These are phyloP conservation scores for Wickerhamiella nectarea DNA, from an alignment of 805 yeast genomes.

Conservation along the genomic window DNA sequence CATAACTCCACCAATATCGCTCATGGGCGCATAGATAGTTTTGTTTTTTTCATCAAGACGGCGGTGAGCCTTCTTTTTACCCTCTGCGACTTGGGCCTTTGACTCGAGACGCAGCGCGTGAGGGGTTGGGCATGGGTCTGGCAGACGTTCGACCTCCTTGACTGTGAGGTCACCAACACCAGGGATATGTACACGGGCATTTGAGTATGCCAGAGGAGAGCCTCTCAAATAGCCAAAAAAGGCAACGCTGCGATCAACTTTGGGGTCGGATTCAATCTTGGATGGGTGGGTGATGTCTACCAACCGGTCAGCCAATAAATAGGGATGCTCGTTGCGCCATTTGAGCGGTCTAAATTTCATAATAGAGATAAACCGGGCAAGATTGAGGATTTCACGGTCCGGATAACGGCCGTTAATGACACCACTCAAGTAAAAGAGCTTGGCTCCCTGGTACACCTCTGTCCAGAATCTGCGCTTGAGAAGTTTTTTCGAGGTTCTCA, in stretches of 20 bases:
- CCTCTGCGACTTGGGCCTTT: constrained; percentile 34
- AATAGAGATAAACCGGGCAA: constrained; percentile 83
- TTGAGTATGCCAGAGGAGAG: constrained; percentile 55
- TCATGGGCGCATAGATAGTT: constrained; percentile 96
- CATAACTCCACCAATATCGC: constrained; percentile 97
- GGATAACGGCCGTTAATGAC: constrained; percentile 96
- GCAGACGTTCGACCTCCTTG: constrained; percentile 67
- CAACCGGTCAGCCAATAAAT: constrained; percentile 76
- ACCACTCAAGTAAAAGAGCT: constrained; percentile 84
- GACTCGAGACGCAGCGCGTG: constrained; percentile 74
- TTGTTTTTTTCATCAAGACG: constrained; percentile 89
- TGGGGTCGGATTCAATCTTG: constrained; percentile 58
- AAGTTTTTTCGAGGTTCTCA: constrained; percentile 81
- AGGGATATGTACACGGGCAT: constrained; percentile 79
- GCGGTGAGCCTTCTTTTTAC: constrained; percentile 54
- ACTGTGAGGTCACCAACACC: constrained; percentile 88
- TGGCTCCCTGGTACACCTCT: constrained; percentile 97
- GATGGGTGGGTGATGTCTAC: constrained; percentile 93
- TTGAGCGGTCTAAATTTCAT: constrained; percentile 98
- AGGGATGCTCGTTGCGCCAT: constrained; percentile 98
- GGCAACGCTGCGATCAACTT: constrained; percentile 79
- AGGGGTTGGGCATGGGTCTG: constrained; percentile 99
- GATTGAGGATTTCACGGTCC: constrained; percentile 84
- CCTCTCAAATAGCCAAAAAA: constrained; percentile 93
- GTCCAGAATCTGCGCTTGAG: constrained; percentile 96